Evolutionary conservation across 176 grass and related monocot genomes (phyloP), one percentile per base, ranked within the genome.

Genomic region (Lolium rigidum): DNA sequence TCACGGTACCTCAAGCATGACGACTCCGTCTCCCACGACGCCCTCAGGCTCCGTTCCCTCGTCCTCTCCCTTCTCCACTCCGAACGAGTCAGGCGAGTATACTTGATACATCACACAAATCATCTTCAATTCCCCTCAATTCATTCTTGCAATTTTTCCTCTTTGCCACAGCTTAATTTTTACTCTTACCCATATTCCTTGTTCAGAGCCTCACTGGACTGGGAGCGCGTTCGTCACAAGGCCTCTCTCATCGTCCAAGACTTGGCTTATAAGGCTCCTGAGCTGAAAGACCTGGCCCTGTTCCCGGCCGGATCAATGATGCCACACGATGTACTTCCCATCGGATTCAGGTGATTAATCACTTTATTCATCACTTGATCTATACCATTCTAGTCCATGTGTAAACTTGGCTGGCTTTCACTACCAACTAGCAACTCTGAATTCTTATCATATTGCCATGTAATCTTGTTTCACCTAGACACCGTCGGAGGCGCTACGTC

Each of bases 251-350:
- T 70, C 66, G 66, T 41, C 35, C 1, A 70, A 18, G 35, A 39
- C 66, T 70, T 70, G 66, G 66, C 37, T 70, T 20, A 41, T 5
- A 39, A 70, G 66, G 35, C 66, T 41, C 66, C 66, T 10, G 66
- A 70, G 66, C 37, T 70, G 66, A 70, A 0, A 70, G 4, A 10
- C 37, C 16, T 70, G 16, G 35, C 1, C 15, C 2, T 70, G 9
- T 10, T 41, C 28, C 66, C 37, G 3, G 35, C 13, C 16, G 35
- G 66, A 7, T 8, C 66, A 4, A 41, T 41, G 66, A 41, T 70
- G 66, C 16, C 66, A 10, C 35, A 70, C 37, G 66, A 70, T 70
- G 66, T 39, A 20, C 66, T 70, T 70, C 66, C 66, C 66, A 70
- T 70, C 35, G 66, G 31, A 38, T 68, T 70, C 66, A 41, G 35